A percentile compares a stretch with the other conserved stretches of the same genome.
Conservation (phyloP, 352 stramenopile species). For the Elongisporangium senticosum region DNA sequence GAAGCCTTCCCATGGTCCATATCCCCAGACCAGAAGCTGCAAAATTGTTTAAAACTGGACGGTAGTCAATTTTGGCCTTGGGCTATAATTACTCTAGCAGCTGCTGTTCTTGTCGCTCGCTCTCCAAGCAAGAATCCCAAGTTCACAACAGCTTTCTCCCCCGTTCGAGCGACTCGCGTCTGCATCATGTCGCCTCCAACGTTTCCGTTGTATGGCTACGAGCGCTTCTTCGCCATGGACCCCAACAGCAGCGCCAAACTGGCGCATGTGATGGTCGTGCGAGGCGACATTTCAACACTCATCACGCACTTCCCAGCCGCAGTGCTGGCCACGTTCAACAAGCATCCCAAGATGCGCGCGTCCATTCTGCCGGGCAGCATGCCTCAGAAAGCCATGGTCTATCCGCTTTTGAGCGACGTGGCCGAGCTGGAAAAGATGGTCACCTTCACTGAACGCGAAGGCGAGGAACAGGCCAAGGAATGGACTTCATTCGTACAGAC, state of each 20-base stretch:
- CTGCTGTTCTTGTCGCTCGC: neutral
- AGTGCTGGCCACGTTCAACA: conserved; percentile 50
- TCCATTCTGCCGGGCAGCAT: conserved; percentile 29
- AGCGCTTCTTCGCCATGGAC: conserved; percentile 67
- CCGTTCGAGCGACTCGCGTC: neutral
- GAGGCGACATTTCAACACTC: conserved; percentile 31
- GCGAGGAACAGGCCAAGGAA: conserved; percentile 20
- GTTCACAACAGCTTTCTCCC: neutral
- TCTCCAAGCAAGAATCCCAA: neutral
- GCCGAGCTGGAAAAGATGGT: conserved; percentile 33
- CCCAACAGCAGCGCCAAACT: conserved; percentile 33
- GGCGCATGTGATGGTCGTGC: conserved; percentile 43
- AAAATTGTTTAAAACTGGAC: no score
- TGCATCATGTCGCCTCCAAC: conserved; percentile 22
- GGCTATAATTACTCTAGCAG: neutral
- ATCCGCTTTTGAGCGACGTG: conserved; percentile 30
- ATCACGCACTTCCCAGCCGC: conserved; percentile 31
- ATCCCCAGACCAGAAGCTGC: neutral
- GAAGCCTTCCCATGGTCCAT: neutral
- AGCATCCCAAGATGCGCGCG: conserved; percentile 45
- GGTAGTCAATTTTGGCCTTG: neutral
- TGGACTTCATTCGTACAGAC: conserved; percentile 43
- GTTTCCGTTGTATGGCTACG: conserved; percentile 56
- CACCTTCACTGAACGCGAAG: conserved; percentile 26
- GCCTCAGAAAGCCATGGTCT: conserved; percentile 50